Evolutionary conservation across 176 grass and related monocot species (phyloP).

Genomic region (Melocanna baccifera): DNA sequence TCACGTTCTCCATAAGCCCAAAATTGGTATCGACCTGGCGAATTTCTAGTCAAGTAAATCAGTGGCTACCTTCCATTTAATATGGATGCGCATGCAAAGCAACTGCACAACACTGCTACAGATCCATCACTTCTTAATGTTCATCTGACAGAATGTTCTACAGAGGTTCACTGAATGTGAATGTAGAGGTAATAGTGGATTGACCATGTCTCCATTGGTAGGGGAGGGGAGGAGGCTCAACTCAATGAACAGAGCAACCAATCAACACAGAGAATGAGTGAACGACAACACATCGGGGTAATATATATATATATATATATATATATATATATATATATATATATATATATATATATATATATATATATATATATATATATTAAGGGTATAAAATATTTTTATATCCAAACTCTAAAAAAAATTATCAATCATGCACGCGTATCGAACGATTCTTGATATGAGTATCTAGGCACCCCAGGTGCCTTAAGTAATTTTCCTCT

Average conservation of each 20-base stretch:
- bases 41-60: background rate
- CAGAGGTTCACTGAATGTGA: background rate
- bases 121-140: background rate
- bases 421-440: no score
- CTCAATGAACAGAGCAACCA: background rate
- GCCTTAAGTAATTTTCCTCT: no score
- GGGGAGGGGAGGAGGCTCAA: background rate
- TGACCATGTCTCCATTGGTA: background rate
- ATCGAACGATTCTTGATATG: no score
- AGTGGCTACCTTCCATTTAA: background rate
- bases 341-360: no score
- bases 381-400: no score
- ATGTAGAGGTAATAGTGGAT: background rate
- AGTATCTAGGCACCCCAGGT: no score
- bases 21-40: background rate
- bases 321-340: no score
- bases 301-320: no score
- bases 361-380: no score
- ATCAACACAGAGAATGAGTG: background rate
- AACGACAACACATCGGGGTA: background rate
- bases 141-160: background rate
- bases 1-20: constrained; percentile 8
- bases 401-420: no score
- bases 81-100: background rate
- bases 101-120: background rate